Percentiles rank a stretch among this genome's conserved stretches.
Conservation (phyloP, 768 basidiomycete genomes). For the Artomyces pyxidatus region DNA sequence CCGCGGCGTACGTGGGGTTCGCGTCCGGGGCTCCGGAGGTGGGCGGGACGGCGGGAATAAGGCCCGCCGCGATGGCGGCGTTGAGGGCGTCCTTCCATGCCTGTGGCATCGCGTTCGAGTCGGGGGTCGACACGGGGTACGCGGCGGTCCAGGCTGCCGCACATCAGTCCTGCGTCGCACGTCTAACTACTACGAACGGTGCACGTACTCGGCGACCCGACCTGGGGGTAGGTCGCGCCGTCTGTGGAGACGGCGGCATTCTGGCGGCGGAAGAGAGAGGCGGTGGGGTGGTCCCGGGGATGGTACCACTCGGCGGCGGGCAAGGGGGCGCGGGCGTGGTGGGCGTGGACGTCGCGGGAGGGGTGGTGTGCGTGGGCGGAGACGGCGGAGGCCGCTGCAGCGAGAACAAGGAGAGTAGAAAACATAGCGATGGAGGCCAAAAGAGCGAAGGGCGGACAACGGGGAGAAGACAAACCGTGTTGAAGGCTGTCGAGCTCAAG, state of each 20-base stretch:
- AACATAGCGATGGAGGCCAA: conserved; percentile 10
- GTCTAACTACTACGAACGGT: not conserved
- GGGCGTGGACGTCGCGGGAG: conserved; percentile 15
- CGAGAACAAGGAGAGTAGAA: not conserved
- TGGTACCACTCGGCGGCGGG: conserved; percentile 57
- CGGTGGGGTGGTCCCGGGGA: conserved; percentile 45
- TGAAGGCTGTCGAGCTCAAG: too few species aligned
- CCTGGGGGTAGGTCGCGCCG: conserved; percentile 39
- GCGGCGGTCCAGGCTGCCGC: conserved; percentile 50
- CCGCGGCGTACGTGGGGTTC: conserved; percentile 31
- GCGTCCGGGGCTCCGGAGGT: conserved; percentile 29
- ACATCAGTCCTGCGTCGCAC: not conserved
- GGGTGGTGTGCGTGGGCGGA: conserved; percentile 6
- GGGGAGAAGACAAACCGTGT: not conserved
- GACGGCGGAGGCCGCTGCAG: conserved; percentile 15
- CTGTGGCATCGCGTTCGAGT: conserved; percentile 44
- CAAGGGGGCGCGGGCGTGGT: conserved; percentile 16
- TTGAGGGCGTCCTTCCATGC: conserved; percentile 69
- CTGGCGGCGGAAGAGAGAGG: conserved; percentile 53
- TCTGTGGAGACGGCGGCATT: conserved; percentile 28
- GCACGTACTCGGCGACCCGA: conserved; percentile 52
- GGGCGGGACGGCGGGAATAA: conserved; percentile 61
- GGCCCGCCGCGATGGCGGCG: conserved; percentile 55
- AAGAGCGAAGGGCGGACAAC: not conserved
- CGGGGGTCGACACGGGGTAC: conserved; percentile 49